Evolutionary conservation across 2,329 filamentous ascomycete genomes (phyloP).

Genomic region (Colletotrichum orbiculare): DNA sequence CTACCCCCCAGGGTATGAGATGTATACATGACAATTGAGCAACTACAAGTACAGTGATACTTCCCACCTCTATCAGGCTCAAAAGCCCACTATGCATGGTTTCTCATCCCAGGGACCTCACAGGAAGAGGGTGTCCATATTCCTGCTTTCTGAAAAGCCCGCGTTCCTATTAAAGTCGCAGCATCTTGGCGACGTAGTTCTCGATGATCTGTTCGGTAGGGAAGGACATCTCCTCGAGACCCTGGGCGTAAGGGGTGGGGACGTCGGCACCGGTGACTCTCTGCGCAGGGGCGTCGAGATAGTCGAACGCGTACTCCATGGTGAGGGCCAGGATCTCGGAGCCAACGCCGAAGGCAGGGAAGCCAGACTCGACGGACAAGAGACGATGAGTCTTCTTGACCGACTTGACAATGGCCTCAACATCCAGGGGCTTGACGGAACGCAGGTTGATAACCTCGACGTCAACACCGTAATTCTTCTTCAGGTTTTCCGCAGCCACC

Average conservation of each 20-base stretch:
- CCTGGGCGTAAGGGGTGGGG: conserved; percentile 92
- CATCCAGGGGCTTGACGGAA: conserved; percentile 94
- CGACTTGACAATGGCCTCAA: conserved; percentile 94
- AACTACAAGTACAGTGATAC: conserved; percentile 54
- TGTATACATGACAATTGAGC: conserved; percentile 50
- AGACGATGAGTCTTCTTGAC: conserved; percentile 98
- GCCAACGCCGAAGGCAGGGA: conserved; percentile 92
- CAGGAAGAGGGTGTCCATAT: conserved; percentile 15
- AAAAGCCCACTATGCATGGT: conserved; percentile 26
- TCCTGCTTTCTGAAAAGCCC: background rate
- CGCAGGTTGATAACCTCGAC: conserved; percentile 98
- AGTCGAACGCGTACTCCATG: conserved; percentile 99
- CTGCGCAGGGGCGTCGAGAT: conserved; percentile 92
- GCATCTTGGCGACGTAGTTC: conserved; percentile 87
- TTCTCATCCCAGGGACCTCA: conserved; percentile 9
- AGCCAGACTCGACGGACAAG: conserved; percentile 93
- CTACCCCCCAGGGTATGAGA: conserved; percentile 37
- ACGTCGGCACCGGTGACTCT: conserved; percentile 97
- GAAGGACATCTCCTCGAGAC: conserved; percentile 95
- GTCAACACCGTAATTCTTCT: conserved; percentile 96
- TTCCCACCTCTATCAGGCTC: conserved; percentile 31
- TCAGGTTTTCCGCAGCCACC: conserved; percentile 87
- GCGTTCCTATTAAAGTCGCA: conserved; percentile 71
- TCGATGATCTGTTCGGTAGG: conserved; percentile 90
- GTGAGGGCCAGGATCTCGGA: conserved; percentile 93